A percentile compares a stretch with the other conserved stretches of the same genome.
These are phyloP conservation scores for Penicillium bovifimosum DNA, from an alignment of 495 filamentous ascomycete species.

Conservation along the genomic window DNA sequence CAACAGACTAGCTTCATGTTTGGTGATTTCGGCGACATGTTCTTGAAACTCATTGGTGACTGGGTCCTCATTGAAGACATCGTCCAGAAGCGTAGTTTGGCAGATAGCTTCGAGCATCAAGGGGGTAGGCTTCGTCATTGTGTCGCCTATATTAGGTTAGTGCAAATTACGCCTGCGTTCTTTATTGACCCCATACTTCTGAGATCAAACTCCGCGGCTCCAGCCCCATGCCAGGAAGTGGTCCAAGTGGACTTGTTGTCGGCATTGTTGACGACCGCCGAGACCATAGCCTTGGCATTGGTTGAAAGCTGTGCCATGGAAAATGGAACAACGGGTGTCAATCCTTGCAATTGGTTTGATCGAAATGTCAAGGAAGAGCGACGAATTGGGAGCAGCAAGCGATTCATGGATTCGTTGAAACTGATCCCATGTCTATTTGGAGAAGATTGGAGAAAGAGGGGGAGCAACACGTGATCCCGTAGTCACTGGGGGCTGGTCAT, in stretches of 20 bases:
- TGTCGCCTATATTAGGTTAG: conserved; percentile 47
- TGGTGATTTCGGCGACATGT: conserved; percentile 62
- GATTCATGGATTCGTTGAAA: conserved; percentile 15
- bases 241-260: conserved; percentile 27
- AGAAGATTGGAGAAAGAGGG: conserved; percentile 6
- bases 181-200: conserved; percentile 26
- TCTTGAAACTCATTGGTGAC: conserved; percentile 69
- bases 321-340: neutral
- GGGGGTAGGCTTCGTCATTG: conserved; percentile 76
- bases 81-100: conserved; percentile 62
- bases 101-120: conserved; percentile 69
- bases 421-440: neutral
- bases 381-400: conserved; percentile 11
- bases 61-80: conserved; percentile 78
- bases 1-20: conserved; percentile 63
- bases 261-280: conserved; percentile 7
- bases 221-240: conserved; percentile 53
- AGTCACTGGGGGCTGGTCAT: no score
- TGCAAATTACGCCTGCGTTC: conserved; percentile 13
- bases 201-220: conserved; percentile 62
- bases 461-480: conserved; percentile 16
- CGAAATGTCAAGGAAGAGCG: conserved; percentile 8
- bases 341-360: neutral
- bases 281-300: conserved; percentile 8
- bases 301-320: conserved; percentile 27